Conservation (phyloP, 1,284 basidiomycete genomes). For the Tilletia indica region DNA sequence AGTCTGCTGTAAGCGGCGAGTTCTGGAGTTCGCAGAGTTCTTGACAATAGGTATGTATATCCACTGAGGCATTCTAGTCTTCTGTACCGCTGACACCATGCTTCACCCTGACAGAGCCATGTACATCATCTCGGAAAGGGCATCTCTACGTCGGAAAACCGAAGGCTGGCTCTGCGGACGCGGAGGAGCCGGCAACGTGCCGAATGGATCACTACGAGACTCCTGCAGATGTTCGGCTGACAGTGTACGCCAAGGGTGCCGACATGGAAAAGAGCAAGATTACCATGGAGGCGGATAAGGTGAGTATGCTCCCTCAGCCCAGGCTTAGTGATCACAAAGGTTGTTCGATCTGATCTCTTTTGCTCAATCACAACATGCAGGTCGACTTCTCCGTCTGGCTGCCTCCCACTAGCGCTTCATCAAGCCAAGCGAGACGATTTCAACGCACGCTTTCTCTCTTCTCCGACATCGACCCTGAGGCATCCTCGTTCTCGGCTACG, state of each 20-base stretch:
- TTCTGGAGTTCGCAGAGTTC: constrained; percentile 54
- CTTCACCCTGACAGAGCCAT: constrained; percentile 29
- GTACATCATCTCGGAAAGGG: constrained; percentile 40
- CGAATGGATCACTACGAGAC: constrained; percentile 55
- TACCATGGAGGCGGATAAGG: constrained; percentile 35
- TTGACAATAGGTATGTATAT: constrained; percentile 33
- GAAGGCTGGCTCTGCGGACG: constrained; percentile 24
- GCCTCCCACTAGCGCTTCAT: constrained; percentile 33
- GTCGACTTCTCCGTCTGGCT: constrained; percentile 40
- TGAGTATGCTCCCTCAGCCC: neutral
- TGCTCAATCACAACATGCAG: neutral
- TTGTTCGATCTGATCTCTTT: too few species aligned
- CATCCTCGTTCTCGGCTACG: constrained; percentile 43
- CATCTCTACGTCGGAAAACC: constrained; percentile 45
- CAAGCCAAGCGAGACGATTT: constrained; percentile 33
- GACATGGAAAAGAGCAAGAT: constrained; percentile 38
- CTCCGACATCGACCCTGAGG: constrained; percentile 32
- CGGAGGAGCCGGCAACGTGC: constrained; percentile 36
- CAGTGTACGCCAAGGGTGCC: constrained; percentile 50
- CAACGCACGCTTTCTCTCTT: constrained; percentile 39
- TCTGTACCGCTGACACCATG: neutral
- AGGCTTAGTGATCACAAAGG: too few species aligned
- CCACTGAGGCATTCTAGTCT: neutral
- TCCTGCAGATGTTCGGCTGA: constrained; percentile 47
- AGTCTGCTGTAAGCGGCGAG: constrained; percentile 49